Evolutionary conservation across 441 rosid species (phyloP), one percentile per base, ranked within the genome.

Genomic region (Kokia cookei): DNA sequence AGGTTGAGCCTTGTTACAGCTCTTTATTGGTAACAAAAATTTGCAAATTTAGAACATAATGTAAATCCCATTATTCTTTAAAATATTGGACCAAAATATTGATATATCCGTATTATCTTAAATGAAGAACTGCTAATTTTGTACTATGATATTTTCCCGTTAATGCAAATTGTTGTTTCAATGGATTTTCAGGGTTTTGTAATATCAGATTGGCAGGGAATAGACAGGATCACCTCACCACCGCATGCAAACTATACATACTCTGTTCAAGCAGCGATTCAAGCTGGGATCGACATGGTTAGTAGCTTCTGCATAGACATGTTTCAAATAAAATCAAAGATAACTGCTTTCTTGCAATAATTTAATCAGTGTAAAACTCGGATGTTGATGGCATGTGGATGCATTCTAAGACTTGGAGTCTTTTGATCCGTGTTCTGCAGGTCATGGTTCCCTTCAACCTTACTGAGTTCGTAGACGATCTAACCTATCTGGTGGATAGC

Each of bases 251-350:
- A 90, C 84, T 90, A 87, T 78, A 83, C 89, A 54, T 88, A 85
- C 75, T 90, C 95, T 19, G 89, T 88, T 62, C 81, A 70, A 78
- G 89, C 87, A 61, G 89, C 90, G 7, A 81, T 90, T 81, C 82
- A 80, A 62, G 95, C 95, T 78, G 95, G 95, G 32, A 88, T 90
- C 66, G 95, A 90, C 73, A 88, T 90, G 93, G 95, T 90, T 58
- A 80, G 77, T 80, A 32, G 59, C 48, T 65, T 60, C 53, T 68
- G 53, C 4, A 69, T 53, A 53, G 65, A 59, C 80, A 37, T 29
- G 73, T 75, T 60, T 73, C 11, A n/a, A 2, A 63, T 8, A 37
- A 32, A 29, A 60, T 60, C 19, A 2, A 60, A 29, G 45, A 59
- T n/a, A 37, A 64, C 8, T 12, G 22, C 55, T 43, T 68, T 60